Percentiles rank a stretch among this genome's conserved stretches.
Conservation (phyloP, 345 rosid species). For the Hibiscus syriacus region DNA sequence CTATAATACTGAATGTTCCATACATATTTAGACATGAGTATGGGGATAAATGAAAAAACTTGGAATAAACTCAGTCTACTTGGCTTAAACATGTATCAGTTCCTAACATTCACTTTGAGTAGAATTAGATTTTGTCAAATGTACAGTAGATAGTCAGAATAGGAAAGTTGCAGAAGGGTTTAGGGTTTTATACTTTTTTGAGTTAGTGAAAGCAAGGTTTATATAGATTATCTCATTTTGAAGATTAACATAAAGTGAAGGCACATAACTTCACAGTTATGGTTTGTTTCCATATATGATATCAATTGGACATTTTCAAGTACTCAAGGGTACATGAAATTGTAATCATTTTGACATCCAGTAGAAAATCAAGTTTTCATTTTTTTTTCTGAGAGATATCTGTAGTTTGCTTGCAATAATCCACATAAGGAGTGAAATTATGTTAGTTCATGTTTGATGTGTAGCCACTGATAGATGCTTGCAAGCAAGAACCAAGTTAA, state of each 20-base stretch:
- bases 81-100: too few species aligned
- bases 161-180: too few species aligned
- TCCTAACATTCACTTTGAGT: too few species aligned
- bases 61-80: too few species aligned
- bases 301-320: not conserved
- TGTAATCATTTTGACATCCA: not conserved
- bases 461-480: not conserved
- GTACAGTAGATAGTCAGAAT: too few species aligned
- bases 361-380: not conserved
- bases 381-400: not conserved
- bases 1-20: not conserved
- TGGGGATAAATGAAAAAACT: too few species aligned
- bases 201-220: not conserved
- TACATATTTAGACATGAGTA: too few species aligned
- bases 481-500: not conserved
- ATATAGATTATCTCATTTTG: not conserved
- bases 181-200: too few species aligned
- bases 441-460: not conserved
- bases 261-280: not conserved
- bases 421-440: not conserved
- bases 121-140: too few species aligned
- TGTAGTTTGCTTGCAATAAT: not conserved
- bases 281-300: not conserved
- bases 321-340: not conserved
- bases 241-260: not conserved